These are phyloP conservation scores for Zasmidium citrigriseum DNA, from an alignment of 2,329 filamentous ascomycete species.

Conservation along the genomic window DNA sequence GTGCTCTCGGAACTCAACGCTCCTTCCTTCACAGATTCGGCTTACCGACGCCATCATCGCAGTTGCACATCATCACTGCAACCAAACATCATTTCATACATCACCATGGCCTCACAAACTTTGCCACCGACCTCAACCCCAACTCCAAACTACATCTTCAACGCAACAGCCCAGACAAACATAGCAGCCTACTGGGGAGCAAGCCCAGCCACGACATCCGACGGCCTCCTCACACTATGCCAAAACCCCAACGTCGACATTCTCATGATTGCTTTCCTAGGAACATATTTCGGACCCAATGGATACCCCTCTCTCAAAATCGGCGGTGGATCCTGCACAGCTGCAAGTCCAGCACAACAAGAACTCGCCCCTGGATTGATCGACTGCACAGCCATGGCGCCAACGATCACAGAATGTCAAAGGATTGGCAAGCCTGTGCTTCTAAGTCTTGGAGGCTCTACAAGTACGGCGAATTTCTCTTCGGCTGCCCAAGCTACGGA, in stretches of 20 bases:
- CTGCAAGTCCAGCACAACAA: constrained; percentile 28
- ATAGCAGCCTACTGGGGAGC: constrained; percentile 3
- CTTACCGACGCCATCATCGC: too few species aligned
- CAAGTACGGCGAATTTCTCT: constrained; percentile 31
- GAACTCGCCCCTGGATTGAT: constrained; percentile 40
- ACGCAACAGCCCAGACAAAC: not conserved
- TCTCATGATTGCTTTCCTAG: constrained; percentile 39
- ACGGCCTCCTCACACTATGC: not conserved
- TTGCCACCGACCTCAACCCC: not conserved
- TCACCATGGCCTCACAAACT: not conserved
- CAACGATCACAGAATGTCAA: constrained; percentile 40
- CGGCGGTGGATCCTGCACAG: constrained; percentile 39
- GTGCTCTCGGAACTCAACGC: too few species aligned
- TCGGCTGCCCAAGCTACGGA: constrained; percentile 29
- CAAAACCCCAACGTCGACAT: constrained; percentile 35
- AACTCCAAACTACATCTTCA: not conserved
- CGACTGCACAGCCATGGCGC: constrained; percentile 40
- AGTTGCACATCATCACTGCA: too few species aligned
- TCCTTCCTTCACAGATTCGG: too few species aligned
- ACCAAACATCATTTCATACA: too few species aligned
- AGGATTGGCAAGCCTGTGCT: constrained; percentile 42
- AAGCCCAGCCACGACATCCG: not conserved
- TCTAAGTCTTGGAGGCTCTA: constrained; percentile 39
- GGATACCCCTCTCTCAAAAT: constrained; percentile 36
- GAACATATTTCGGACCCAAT: constrained; percentile 34